These are phyloP conservation scores for Termitomyces sp. DNA, from an alignment of 768 basidiomycete genomes.

Conservation along the genomic window DNA sequence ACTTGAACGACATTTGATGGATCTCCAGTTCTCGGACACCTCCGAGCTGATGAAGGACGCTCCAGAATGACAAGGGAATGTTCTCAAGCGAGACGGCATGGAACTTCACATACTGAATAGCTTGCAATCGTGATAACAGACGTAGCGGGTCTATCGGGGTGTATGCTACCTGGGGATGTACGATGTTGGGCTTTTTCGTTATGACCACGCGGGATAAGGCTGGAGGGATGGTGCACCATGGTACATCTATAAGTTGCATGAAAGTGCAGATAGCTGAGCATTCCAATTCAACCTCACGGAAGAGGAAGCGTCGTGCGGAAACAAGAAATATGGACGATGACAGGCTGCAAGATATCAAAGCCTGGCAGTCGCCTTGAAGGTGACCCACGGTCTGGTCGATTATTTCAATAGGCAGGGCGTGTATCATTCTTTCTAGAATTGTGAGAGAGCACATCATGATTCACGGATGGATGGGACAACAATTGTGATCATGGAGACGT, in stretches of 20 bases:
- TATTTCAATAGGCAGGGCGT: slow-evolving; percentile 31
- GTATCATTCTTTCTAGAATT: slow-evolving; percentile 5
- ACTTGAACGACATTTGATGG: slow-evolving; percentile 22
- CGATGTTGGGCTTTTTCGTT: neutral
- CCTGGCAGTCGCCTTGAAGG: slow-evolving; percentile 23
- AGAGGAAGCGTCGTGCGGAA: slow-evolving; percentile 27
- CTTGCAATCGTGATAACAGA: slow-evolving; percentile 13
- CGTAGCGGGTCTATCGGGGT: slow-evolving; percentile 15
- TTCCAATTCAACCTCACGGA: slow-evolving; percentile 25
- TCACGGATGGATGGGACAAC: neutral
- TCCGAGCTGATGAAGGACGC: slow-evolving; percentile 23
- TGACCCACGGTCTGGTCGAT: slow-evolving; percentile 28
- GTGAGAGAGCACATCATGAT: neutral
- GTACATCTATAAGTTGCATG: slow-evolving; percentile 25
- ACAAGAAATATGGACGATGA: slow-evolving; percentile 25
- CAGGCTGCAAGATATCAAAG: slow-evolving; percentile 28
- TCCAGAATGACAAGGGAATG: slow-evolving; percentile 26
- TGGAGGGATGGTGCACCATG: slow-evolving; percentile 26
- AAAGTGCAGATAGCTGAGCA: slow-evolving; percentile 22
- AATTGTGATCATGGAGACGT: neutral
- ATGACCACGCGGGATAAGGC: slow-evolving; percentile 22
- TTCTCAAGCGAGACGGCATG: slow-evolving; percentile 22
- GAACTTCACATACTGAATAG: slow-evolving; percentile 20
- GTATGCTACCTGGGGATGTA: slow-evolving; percentile 9
- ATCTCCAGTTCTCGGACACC: slow-evolving; percentile 25